Evolutionary conservation across 768 basidiomycete species (phyloP).

Genomic region (Tricholoma sp.): DNA sequence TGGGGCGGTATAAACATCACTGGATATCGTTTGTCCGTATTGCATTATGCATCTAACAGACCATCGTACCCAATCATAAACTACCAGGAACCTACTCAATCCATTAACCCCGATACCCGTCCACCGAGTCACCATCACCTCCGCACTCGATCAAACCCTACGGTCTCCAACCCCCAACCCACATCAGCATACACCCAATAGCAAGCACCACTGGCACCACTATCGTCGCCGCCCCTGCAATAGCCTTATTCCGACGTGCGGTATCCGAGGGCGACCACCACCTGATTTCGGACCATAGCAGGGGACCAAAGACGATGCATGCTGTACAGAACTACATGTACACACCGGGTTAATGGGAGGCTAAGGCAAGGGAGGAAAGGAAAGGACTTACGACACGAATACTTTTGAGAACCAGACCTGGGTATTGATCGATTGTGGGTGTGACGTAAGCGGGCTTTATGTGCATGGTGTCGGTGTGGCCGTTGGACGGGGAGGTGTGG

Average conservation of each 20-base stretch:
- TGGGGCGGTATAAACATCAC: too few species aligned
- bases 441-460: constrained; percentile 32
- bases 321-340: constrained; percentile 78
- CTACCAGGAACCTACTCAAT: too few species aligned
- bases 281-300: constrained; percentile 83
- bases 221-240: neutral
- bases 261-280: constrained; percentile 50
- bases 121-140: too few species aligned
- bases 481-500: constrained; percentile 8
- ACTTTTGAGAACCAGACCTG: constrained; percentile 54
- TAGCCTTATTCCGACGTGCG: neutral
- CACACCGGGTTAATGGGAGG: neutral
- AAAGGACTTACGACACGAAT: constrained; percentile 60
- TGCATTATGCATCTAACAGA: too few species aligned
- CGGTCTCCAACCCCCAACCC: neutral
- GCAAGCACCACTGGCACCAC: neutral
- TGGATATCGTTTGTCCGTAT: too few species aligned
- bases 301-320: constrained; percentile 81
- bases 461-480: constrained; percentile 11
- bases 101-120: too few species aligned
- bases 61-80: too few species aligned
- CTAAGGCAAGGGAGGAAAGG: constrained; percentile 1
- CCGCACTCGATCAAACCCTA: too few species aligned
- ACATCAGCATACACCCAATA: neutral
- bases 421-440: constrained; percentile 62